Percentiles rank a stretch among this genome's conserved stretches.
These are phyloP conservation scores for Macrophomina phaseolina DNA, from an alignment of 2,329 filamentous ascomycete species.

Conservation along the genomic window DNA sequence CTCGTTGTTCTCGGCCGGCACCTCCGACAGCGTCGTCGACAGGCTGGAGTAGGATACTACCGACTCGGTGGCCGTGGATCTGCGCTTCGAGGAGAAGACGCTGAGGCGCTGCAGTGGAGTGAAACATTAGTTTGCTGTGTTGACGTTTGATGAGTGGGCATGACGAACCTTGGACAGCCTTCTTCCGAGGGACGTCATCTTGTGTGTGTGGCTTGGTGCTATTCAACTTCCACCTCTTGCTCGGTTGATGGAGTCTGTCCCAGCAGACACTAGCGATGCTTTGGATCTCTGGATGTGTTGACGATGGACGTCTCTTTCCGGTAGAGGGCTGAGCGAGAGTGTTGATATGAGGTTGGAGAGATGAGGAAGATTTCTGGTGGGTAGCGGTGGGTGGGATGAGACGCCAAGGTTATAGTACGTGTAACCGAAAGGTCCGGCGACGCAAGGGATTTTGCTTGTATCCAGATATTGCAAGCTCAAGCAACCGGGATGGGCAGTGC, in stretches of 20 bases:
- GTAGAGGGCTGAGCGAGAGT: neutral
- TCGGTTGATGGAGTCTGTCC: neutral
- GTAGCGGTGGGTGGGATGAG: conserved; percentile 10
- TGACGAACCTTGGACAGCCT: conserved; percentile 12
- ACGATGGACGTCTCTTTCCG: neutral
- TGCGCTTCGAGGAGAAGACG: conserved; percentile 10
- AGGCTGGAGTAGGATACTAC: conserved; percentile 18
- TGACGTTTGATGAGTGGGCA: neutral
- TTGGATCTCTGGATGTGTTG: neutral
- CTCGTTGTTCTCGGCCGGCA: conserved; percentile 17
- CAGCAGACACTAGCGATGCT: neutral
- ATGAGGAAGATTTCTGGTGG: neutral
- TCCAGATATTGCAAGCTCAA: conserved; percentile 6
- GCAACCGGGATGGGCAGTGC: neutral
- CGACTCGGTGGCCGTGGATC: conserved; percentile 7
- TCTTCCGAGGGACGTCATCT: conserved; percentile 3
- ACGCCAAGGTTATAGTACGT: conserved; percentile 10
- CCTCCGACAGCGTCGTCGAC: conserved; percentile 9
- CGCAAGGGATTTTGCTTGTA: neutral
- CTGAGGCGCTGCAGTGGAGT: neutral
- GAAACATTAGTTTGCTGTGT: neutral
- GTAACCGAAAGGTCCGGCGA: neutral
- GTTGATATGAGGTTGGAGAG: neutral
- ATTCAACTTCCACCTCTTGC: neutral
- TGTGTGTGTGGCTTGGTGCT: neutral